Evolutionary conservation across 1,284 basidiomycete genomes (phyloP).

Genomic region (Sporisorium iseilematis-ciliati): DNA sequence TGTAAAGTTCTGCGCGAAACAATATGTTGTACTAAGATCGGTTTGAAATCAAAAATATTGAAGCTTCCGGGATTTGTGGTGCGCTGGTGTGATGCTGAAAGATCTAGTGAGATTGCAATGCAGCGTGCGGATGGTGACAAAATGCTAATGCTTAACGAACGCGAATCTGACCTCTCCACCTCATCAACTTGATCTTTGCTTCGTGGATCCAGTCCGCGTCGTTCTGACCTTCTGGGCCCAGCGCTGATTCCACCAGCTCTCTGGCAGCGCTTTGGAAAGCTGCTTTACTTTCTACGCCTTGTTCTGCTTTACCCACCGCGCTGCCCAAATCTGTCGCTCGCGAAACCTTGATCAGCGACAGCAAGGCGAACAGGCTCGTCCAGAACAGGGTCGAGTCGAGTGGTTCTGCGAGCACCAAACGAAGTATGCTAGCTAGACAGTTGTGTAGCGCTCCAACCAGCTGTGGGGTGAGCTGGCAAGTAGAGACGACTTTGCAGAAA

Average conservation of each 20-base stretch:
- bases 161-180: conserved; percentile 38
- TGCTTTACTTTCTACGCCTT: conserved; percentile 16
- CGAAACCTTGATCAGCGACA: conserved; percentile 33
- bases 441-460: conserved; percentile 20
- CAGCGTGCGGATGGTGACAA: conserved; percentile 1
- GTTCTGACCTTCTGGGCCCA: conserved; percentile 17
- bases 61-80: conserved; percentile 6
- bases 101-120: conserved; percentile 17
- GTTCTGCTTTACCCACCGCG: conserved; percentile 12
- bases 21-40: conserved; percentile 21
- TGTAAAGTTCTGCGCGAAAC: neutral
- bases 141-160: conserved; percentile 14
- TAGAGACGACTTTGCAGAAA: conserved; percentile 28
- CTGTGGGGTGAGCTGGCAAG: conserved; percentile 9
- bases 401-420: conserved; percentile 35
- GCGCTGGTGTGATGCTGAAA: conserved; percentile 1
- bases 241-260: conserved; percentile 29
- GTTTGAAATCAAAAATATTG: conserved; percentile 3
- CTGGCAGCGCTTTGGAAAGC: conserved; percentile 25
- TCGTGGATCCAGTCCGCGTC: conserved; percentile 47
- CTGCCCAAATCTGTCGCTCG: conserved; percentile 18
- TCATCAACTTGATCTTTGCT: conserved; percentile 26
- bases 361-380: conserved; percentile 29
- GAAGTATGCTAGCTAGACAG: conserved; percentile 5
- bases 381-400: conserved; percentile 35